Evolutionary conservation across 352 stramenopile genomes (phyloP).

Genomic region (Halophytophthora batemanensis): DNA sequence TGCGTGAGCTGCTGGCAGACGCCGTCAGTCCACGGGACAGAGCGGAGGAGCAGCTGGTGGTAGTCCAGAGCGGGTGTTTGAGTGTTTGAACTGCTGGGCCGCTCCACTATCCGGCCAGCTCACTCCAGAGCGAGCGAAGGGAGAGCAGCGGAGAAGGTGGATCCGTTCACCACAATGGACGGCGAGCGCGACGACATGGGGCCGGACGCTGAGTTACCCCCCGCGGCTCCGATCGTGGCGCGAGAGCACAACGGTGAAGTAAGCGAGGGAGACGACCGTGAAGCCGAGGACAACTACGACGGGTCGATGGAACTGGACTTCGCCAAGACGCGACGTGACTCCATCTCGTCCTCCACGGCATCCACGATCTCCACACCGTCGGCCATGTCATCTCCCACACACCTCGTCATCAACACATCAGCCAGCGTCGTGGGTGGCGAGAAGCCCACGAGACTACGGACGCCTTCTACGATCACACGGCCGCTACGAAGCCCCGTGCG

Average conservation of each 20-base stretch:
- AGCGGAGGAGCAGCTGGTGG: too few relatives aligned
- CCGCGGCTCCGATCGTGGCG: background rate
- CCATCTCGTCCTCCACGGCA: conserved; percentile 23
- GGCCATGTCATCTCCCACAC: conserved; percentile 23
- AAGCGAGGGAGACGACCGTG: background rate
- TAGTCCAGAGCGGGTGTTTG: too few relatives aligned
- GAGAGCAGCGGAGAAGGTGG: too few relatives aligned
- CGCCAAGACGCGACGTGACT: conserved; percentile 31
- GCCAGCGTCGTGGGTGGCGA: conserved; percentile 11
- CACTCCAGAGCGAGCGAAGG: too few relatives aligned
- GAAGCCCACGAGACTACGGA: conserved; percentile 12
- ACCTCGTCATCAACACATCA: conserved; percentile 19
- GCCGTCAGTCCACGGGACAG: too few relatives aligned
- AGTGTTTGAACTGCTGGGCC: background rate
- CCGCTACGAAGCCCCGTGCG: conserved; percentile 15
- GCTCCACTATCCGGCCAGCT: background rate
- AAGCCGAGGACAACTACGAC: conserved; percentile 11
- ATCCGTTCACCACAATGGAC: too few relatives aligned
- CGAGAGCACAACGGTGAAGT: conserved; percentile 7
- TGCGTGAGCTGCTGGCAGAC: too few relatives aligned
- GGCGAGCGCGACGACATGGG: too few relatives aligned
- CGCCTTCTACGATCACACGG: conserved; percentile 22
- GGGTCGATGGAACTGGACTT: conserved; percentile 12
- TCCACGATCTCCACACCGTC: conserved; percentile 22
- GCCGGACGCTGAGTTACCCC: background rate